These are phyloP conservation scores for Durio zibethinus DNA, from an alignment of 345 rosid genomes.

Conservation along the genomic window DNA sequence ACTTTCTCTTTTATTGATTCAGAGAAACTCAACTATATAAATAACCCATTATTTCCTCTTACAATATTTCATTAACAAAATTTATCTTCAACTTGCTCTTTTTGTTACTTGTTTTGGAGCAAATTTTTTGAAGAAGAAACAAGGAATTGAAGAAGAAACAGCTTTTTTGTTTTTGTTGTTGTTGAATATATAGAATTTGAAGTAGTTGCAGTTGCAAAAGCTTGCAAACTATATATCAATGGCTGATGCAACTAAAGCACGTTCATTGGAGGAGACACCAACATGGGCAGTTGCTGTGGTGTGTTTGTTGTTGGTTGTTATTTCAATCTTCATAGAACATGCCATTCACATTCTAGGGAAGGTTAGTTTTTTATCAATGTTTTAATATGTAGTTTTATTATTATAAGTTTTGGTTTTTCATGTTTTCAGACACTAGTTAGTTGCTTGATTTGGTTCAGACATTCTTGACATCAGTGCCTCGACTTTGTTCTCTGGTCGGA, in stretches of 20 bases:
- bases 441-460: background rate
- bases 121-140: background rate
- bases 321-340: slow-evolving; percentile 73
- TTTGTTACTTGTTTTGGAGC: background rate
- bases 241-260: slow-evolving; percentile 21
- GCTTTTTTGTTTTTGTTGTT: background rate
- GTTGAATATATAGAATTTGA: background rate
- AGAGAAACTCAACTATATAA: background rate
- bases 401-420: background rate
- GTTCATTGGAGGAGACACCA: slow-evolving; percentile 62
- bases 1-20: background rate
- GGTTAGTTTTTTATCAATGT: slow-evolving; percentile 27
- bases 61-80: background rate
- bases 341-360: slow-evolving; percentile 54
- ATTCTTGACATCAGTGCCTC: background rate
- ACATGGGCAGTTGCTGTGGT: slow-evolving; percentile 96
- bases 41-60: background rate
- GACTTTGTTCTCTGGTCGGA: background rate
- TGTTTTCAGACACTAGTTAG: background rate
- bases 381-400: background rate
- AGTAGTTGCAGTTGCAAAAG: background rate
- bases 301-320: slow-evolving; percentile 57
- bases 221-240: background rate
- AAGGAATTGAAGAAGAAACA: background rate
- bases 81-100: background rate